phyloP scores from a whole-genome alignment of 495 filamentous ascomycete genomes.

The Bryoglossum gracile region DNA sequence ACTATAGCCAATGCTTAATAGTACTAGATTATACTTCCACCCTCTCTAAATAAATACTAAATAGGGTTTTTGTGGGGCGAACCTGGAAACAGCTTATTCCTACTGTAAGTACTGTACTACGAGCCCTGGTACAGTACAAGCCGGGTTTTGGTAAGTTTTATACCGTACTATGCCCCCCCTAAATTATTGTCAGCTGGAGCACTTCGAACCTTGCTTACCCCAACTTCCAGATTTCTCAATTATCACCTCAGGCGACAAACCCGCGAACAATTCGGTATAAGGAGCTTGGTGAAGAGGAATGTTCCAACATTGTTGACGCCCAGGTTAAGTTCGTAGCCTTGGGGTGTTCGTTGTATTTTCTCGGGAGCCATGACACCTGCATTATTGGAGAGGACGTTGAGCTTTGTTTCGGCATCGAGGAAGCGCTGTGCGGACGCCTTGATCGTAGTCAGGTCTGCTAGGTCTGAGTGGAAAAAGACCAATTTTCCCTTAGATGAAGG shows the following conservation, averaged over 20 bases:
- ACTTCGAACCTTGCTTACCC: no score
- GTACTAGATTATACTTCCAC: no score
- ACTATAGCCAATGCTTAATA: no score
- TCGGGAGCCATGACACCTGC: conserved; percentile 38
- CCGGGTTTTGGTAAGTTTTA: no score
- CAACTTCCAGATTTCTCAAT: conserved; percentile 17
- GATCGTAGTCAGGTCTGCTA: conserved; percentile 45
- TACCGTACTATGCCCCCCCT: no score
- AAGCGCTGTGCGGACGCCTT: conserved; percentile 39
- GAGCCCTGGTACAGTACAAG: no score
- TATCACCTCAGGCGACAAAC: conserved; percentile 28
- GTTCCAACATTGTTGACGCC: conserved; percentile 33
- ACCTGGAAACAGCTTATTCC: no score
- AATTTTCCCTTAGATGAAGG: conserved; percentile 27
- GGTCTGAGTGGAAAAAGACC: conserved; percentile 38
- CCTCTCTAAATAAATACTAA: no score
- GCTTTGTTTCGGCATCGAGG: conserved; percentile 29
- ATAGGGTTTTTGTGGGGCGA: no score
- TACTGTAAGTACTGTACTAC: no score
- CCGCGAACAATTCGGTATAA: conserved; percentile 40
- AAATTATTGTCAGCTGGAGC: no score
- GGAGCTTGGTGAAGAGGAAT: conserved; percentile 37
- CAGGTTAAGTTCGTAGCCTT: conserved; percentile 25
- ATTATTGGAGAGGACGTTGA: conserved; percentile 51
- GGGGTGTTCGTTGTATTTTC: conserved; percentile 24